Evolutionary conservation across 352 stramenopile genomes (phyloP).

Genomic region (Phytophthora sansomeana): DNA sequence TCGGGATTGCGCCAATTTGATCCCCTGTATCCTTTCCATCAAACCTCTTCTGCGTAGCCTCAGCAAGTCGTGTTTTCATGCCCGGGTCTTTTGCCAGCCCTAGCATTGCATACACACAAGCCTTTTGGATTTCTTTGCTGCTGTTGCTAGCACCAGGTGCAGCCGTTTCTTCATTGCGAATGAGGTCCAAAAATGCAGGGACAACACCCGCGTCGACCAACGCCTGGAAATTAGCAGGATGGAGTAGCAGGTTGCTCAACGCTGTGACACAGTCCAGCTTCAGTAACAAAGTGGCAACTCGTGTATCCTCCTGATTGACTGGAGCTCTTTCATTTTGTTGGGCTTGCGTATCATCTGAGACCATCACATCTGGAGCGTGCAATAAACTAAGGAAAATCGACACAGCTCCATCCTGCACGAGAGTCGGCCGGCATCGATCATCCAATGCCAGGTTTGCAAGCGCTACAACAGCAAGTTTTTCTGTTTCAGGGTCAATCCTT

Average conservation of each 20-base stretch:
- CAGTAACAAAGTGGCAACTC: conserved; percentile 49
- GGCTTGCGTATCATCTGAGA: neutral
- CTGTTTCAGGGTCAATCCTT: conserved; percentile 62
- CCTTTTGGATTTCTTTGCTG: conserved; percentile 76
- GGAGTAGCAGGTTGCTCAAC: conserved; percentile 84
- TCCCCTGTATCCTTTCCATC: conserved; percentile 31
- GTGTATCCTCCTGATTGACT: conserved; percentile 32
- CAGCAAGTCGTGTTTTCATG: conserved; percentile 77
- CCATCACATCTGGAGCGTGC: conserved; percentile 20
- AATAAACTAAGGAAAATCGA: conserved; percentile 65
- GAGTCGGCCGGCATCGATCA: conserved; percentile 62
- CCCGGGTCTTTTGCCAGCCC: conserved; percentile 69
- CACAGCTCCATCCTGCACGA: conserved; percentile 74
- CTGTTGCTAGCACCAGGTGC: conserved; percentile 26
- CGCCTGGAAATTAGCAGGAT: conserved; percentile 77
- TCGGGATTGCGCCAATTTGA: conserved; percentile 62
- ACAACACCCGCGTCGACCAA: conserved; percentile 86
- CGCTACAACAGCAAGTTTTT: conserved; percentile 69
- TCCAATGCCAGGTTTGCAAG: conserved; percentile 82
- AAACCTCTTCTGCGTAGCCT: conserved; percentile 39
- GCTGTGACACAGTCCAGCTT: conserved; percentile 85
- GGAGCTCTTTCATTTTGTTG: conserved; percentile 13
- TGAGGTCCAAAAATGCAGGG: conserved; percentile 64
- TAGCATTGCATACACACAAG: conserved; percentile 83
- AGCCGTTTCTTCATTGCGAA: conserved; percentile 45